A percentile compares a stretch with the other conserved stretches of the same genome.
phyloP scores from a whole-genome alignment of 306 rosid genomes.

The Gleditsia sinensis region DNA sequence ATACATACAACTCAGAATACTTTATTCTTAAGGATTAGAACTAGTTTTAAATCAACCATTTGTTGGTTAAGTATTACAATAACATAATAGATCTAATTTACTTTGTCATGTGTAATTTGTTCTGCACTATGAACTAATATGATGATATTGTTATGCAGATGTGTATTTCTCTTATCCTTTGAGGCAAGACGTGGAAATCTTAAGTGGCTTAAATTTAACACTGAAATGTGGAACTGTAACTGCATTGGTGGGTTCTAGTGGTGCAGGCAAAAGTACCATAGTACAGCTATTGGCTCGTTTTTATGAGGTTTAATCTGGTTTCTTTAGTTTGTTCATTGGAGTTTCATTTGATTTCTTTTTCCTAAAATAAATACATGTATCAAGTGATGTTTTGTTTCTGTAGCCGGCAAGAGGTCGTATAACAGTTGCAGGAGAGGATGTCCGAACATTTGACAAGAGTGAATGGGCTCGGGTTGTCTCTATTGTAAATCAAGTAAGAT shows the following conservation, averaged over 20 bases:
- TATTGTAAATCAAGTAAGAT: slow-evolving; percentile 80
- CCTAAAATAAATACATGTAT: slow-evolving; percentile 19
- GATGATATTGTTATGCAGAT: slow-evolving; percentile 54
- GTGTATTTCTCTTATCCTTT: slow-evolving; percentile 89
- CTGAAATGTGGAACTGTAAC: slow-evolving; percentile 89
- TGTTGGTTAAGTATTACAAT: background rate
- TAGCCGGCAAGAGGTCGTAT: slow-evolving; percentile 85
- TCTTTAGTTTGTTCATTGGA: slow-evolving; percentile 17
- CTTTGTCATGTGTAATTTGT: slow-evolving; percentile 2
- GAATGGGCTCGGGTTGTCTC: slow-evolving; percentile 93
- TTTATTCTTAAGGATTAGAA: background rate
- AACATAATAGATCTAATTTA: slow-evolving; percentile 7
- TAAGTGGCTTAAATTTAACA: slow-evolving; percentile 66
- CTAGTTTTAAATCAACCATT: background rate
- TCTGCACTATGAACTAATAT: slow-evolving; percentile 25
- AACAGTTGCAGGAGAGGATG: slow-evolving; percentile 88
- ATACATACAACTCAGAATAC: background rate
- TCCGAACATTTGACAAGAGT: slow-evolving; percentile 87
- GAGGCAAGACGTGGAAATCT: slow-evolving; percentile 78
- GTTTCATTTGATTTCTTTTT: slow-evolving; percentile 27
- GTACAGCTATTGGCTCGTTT: slow-evolving; percentile 93
- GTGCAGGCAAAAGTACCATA: slow-evolving; percentile 93
- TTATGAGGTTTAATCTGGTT: slow-evolving; percentile 74
- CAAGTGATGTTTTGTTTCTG: slow-evolving; percentile 36
- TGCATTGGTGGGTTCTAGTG: slow-evolving; percentile 89